Evolutionary conservation across 345 rosid species (phyloP).

Genomic region (Citrus unshiu): DNA sequence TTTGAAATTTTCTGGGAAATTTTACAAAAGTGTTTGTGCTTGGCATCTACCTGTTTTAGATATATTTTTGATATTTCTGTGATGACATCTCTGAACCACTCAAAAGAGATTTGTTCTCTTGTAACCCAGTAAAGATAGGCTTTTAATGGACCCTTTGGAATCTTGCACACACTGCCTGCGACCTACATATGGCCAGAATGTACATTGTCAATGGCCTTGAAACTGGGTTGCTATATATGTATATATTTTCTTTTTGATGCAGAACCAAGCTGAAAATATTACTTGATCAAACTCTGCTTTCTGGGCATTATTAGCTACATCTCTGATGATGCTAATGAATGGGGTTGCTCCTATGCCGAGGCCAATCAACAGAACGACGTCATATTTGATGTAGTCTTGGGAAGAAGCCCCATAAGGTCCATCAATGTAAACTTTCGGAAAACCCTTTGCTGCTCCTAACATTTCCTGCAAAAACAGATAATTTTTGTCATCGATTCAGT

Average conservation of each 20-base stretch:
- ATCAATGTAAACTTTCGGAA: slow-evolving; percentile 45
- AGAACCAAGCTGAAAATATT: neutral
- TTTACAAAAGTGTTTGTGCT: neutral
- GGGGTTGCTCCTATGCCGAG: slow-evolving; percentile 67
- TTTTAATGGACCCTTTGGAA: slow-evolving; percentile 33
- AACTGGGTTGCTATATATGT: neutral
- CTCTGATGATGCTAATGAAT: slow-evolving; percentile 56
- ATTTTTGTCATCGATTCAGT: neutral
- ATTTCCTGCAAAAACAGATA: slow-evolving; percentile 22
- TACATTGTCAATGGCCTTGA: neutral
- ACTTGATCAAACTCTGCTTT: slow-evolving; percentile 7
- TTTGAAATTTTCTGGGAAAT: neutral
- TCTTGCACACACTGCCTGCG: slow-evolving; percentile 8
- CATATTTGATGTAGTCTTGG: slow-evolving; percentile 56
- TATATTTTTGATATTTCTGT: slow-evolving; percentile 25
- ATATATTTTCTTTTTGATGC: neutral
- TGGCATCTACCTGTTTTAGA: slow-evolving; percentile 30
- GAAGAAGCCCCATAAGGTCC: slow-evolving; percentile 60
- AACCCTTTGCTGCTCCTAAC: slow-evolving; percentile 21
- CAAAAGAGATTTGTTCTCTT: slow-evolving; percentile 57
- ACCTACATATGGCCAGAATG: slow-evolving; percentile 18
- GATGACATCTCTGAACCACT: slow-evolving; percentile 49
- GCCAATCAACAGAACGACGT: slow-evolving; percentile 44
- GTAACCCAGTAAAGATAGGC: slow-evolving; percentile 63
- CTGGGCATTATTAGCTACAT: slow-evolving; percentile 18